Evolutionary conservation across 306 rosid genomes (phyloP).

Genomic region (Astragalus glycyphyllos): DNA sequence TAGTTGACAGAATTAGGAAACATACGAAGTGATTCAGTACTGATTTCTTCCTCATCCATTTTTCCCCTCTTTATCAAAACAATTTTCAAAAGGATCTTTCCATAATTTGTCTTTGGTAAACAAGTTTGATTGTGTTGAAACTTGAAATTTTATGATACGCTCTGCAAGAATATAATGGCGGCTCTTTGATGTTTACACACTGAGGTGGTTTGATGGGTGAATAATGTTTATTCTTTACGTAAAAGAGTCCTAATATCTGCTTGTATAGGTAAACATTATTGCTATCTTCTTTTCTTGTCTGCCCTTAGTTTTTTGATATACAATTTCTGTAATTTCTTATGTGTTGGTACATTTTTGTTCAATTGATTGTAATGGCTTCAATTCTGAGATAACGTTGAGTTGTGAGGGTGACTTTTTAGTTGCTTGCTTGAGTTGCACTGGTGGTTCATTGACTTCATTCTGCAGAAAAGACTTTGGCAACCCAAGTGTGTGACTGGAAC

Average conservation of each 20-base stretch:
- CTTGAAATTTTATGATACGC: background rate
- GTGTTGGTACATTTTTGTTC: constrained; percentile 9
- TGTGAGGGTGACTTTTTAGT: background rate
- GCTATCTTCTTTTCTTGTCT: background rate
- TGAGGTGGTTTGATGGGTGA: constrained; percentile 19
- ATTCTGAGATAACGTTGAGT: background rate
- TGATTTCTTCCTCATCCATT: constrained; percentile 3
- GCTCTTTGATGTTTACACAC: background rate
- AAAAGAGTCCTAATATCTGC: background rate
- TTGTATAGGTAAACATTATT: constrained; percentile 14
- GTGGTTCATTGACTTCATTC: background rate
- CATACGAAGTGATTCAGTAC: background rate
- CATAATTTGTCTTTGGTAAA: background rate
- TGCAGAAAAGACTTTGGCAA: background rate
- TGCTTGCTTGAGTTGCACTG: background rate
- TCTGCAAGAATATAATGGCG: constrained; percentile 24
- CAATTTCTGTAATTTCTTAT: constrained; percentile 17
- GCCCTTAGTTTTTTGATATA: constrained; percentile 10
- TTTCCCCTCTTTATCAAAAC: background rate
- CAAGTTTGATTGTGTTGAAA: background rate
- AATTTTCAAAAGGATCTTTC: background rate
- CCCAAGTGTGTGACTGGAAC: constrained; percentile 6
- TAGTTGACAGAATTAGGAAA: constrained; percentile 5
- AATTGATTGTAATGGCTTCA: constrained; percentile 14
- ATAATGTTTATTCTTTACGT: constrained; percentile 17